Evolutionary conservation across 164 flowering plant genomes (phyloP).

Genomic region (Taxillus chinensis): DNA sequence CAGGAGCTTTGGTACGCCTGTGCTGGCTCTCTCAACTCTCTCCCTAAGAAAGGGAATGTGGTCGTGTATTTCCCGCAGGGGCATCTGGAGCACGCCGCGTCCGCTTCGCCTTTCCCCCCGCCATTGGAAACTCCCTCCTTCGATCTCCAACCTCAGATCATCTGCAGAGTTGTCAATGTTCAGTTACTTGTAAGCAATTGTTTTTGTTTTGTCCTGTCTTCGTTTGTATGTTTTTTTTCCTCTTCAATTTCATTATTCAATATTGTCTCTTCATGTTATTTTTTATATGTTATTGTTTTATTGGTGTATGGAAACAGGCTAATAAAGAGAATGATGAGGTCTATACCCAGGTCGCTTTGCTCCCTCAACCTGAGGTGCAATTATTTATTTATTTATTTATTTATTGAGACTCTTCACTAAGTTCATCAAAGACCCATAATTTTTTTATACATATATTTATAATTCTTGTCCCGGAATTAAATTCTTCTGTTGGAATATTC

Average conservation of each 20-base stretch:
- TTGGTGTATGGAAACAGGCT: constrained; percentile 37
- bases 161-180: constrained; percentile 77
- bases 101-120: constrained; percentile 39
- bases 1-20: constrained; percentile 91
- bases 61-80: constrained; percentile 96
- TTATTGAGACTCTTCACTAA: too few relatives aligned
- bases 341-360: constrained; percentile 68
- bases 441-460: too few relatives aligned
- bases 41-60: constrained; percentile 75
- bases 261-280: not conserved
- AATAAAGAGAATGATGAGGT: constrained; percentile 91
- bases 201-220: not conserved
- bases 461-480: not conserved
- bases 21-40: constrained; percentile 79
- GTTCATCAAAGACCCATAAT: too few relatives aligned
- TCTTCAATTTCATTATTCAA: not conserved
- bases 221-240: not conserved
- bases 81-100: constrained; percentile 67
- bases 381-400: constrained; percentile 2
- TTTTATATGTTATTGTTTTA: constrained; percentile 2
- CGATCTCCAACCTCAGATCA: constrained; percentile 76
- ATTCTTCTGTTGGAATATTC: not conserved
- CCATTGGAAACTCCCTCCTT: constrained; percentile 48
- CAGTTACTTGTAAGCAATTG: constrained; percentile 56
- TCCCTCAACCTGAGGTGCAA: constrained; percentile 74